These are phyloP conservation scores for Coemansia sp. DNA, from an alignment of 192 early-diverging fungal genomes.

Conservation along the genomic window DNA sequence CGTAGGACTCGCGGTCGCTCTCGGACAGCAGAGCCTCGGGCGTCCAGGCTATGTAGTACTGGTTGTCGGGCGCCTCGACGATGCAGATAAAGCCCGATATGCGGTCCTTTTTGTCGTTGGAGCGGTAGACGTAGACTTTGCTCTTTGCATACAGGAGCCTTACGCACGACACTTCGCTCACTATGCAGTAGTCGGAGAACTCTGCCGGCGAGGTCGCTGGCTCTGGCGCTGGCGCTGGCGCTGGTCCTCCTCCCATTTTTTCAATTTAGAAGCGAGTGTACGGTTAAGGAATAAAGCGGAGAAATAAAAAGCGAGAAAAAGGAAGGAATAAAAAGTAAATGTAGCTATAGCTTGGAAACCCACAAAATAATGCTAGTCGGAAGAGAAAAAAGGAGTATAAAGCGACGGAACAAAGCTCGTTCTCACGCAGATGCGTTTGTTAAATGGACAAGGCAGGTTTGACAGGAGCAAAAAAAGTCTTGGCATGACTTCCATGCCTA, in stretches of 20 bases:
- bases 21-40: conserved; percentile 62
- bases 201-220: conserved; percentile 31
- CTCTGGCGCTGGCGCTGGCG: conserved; percentile 9
- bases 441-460: too few relatives aligned
- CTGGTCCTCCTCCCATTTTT: conserved; percentile 51
- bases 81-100: conserved; percentile 68
- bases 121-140: conserved; percentile 71
- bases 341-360: too few relatives aligned
- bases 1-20: conserved; percentile 61
- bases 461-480: conserved; percentile 14
- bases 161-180: conserved; percentile 46
- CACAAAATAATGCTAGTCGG: background rate
- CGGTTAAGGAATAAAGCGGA: too few relatives aligned
- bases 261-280: background rate
- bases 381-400: background rate
- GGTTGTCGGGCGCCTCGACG: conserved; percentile 57
- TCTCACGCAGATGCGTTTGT: too few relatives aligned
- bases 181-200: conserved; percentile 53
- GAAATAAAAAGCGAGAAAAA: too few relatives aligned
- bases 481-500: conserved; percentile 8
- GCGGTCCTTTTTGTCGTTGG: conserved; percentile 56
- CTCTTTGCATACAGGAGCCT: conserved; percentile 64
- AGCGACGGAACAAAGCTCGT: too few relatives aligned
- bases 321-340: too few relatives aligned
- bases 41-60: conserved; percentile 69